Evolutionary conservation across 73 alveolate species (phyloP).

Genomic region (Paramecium bursaria): DNA sequence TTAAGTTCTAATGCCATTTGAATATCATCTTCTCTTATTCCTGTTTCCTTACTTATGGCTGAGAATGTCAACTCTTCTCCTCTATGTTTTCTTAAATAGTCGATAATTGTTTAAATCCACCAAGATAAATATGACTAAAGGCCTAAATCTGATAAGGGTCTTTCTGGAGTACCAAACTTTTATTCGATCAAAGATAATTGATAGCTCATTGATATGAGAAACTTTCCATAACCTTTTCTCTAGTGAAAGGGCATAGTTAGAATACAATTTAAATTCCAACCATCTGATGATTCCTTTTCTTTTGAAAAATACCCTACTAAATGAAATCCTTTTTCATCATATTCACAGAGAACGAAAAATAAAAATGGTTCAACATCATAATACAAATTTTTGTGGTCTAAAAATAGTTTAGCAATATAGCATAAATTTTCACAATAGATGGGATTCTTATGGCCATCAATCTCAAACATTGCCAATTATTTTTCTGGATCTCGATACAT

Average conservation of each 20-base stretch:
- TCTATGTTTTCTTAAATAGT: too few species aligned
- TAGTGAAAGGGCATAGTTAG: conserved; percentile 86
- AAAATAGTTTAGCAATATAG: conserved; percentile 87
- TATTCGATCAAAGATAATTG: conserved; percentile 78
- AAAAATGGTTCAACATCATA: conserved; percentile 90
- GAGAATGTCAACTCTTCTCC: too few species aligned
- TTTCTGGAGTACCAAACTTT: conserved; percentile 94
- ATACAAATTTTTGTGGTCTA: conserved; percentile 91
- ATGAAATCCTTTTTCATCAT: conserved; percentile 80
- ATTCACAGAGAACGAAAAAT: conserved; percentile 89
- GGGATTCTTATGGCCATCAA: conserved; percentile 86
- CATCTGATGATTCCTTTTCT: conserved; percentile 70
- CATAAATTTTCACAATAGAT: conserved; percentile 90
- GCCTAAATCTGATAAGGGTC: conserved; percentile 94
- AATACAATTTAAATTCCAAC: conserved; percentile 63
- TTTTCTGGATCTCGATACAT: conserved; percentile 75
- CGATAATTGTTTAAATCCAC: too few species aligned
- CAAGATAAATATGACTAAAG: background rate
- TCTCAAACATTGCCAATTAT: conserved; percentile 80
- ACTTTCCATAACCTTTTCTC: conserved; percentile 94
- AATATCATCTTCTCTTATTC: too few species aligned
- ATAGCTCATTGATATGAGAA: conserved; percentile 85
- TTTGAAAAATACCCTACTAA: conserved; percentile 85
- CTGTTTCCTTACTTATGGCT: too few species aligned
- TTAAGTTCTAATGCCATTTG: too few species aligned